Percentiles rank a stretch among this genome's conserved stretches.
Evolutionary conservation across 305 asterid genomes (phyloP).

Genomic region (Euphrasia arctica): DNA sequence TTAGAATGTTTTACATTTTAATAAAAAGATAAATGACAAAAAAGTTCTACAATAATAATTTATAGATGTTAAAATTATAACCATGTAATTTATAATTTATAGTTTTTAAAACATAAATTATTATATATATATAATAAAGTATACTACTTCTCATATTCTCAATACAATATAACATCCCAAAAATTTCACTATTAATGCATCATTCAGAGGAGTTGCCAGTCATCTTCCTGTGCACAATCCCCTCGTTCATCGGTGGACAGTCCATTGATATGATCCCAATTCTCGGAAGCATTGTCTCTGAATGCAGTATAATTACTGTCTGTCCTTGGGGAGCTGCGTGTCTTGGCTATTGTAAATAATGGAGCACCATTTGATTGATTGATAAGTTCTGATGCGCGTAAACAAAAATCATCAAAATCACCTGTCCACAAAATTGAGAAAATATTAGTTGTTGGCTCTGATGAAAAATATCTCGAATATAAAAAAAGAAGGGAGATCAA

Average conservation of each 20-base stretch:
- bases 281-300: constrained; percentile 22
- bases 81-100: too few relatives aligned
- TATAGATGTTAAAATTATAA: too few relatives aligned
- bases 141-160: too few relatives aligned
- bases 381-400: constrained; percentile 61
- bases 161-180: too few relatives aligned
- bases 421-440: constrained; percentile 37
- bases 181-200: neutral
- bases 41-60: too few relatives aligned
- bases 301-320: constrained; percentile 24
- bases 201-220: constrained; percentile 87
- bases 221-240: constrained; percentile 64
- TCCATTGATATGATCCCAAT: constrained; percentile 32
- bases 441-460: neutral
- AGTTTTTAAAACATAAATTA: too few relatives aligned
- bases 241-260: constrained; percentile 24
- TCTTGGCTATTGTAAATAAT: constrained; percentile 66
- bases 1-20: too few relatives aligned
- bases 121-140: too few relatives aligned
- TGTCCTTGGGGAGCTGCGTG: constrained; percentile 40
- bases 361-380: constrained; percentile 87
- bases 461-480: neutral
- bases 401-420: constrained; percentile 83
- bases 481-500: neutral
- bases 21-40: neutral